A percentile compares a stretch with the other conserved stretches of the same genome.
These are phyloP conservation scores for Penicillium paradoxum DNA, from an alignment of 495 filamentous ascomycete genomes.

Conservation along the genomic window DNA sequence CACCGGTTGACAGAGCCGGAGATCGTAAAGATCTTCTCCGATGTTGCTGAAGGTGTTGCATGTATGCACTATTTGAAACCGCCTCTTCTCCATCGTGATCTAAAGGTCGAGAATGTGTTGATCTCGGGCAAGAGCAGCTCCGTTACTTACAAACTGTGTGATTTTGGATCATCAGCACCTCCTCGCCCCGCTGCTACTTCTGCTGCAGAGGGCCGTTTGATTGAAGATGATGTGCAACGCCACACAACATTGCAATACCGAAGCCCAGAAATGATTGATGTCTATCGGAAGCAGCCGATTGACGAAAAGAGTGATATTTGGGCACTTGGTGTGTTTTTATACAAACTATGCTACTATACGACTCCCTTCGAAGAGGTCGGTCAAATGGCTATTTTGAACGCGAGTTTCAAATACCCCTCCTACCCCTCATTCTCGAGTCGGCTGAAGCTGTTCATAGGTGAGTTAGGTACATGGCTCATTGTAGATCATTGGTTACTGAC, in stretches of 20 bases:
- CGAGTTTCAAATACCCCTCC: constrained; percentile 84
- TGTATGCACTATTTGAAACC: constrained; percentile 99
- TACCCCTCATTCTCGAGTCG: constrained; percentile 87
- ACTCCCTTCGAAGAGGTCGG: constrained; percentile 97
- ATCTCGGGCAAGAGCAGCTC: constrained; percentile 62
- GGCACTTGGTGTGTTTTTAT: constrained; percentile 91
- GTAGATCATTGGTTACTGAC: constrained; percentile 2
- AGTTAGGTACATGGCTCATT: constrained; percentile 20
- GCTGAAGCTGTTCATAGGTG: constrained; percentile 87
- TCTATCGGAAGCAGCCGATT: constrained; percentile 92
- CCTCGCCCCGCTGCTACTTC: constrained; percentile 81
- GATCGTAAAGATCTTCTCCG: constrained; percentile 92
- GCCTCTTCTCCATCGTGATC: constrained; percentile 84
- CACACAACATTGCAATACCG: constrained; percentile 97
- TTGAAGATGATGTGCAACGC: constrained; percentile 95
- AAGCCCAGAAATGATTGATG: constrained; percentile 98
- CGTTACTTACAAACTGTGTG: constrained; percentile 85
- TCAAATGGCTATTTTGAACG: constrained; percentile 96
- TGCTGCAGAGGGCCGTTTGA: constrained; percentile 76
- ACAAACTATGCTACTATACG: constrained; percentile 99
- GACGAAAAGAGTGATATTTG: constrained; percentile 99
- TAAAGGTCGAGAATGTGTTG: constrained; percentile 97
- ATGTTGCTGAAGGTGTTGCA: constrained; percentile 92
- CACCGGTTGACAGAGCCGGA: constrained; percentile 96
- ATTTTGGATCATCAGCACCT: constrained; percentile 89